Base-by-base conservation (phyloP, 1,284 basidiomycete species). In the Moesziomyces sp. region DNA sequence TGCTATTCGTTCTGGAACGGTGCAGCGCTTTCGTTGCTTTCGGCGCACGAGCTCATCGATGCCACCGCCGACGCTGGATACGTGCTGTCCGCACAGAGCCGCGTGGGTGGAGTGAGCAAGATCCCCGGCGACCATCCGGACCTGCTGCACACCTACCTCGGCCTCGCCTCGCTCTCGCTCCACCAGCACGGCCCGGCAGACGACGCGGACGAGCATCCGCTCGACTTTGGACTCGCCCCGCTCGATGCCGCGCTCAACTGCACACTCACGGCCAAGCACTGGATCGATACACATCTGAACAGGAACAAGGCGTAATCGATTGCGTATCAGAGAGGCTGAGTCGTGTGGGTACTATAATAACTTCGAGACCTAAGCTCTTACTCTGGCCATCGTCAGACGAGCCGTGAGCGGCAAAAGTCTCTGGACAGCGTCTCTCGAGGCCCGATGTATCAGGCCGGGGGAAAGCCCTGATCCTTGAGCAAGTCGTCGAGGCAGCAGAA, bases 1-100 rank as follows among this genome's bases (percentile, higher is more conserved):
- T 83, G 82, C 51, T 83, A 83, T 46, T 82, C 80, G 13, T 83
- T 83, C 38, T 83, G 82, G 82, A 79, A 78, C 52, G 82, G 82
- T 0, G 82, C 80, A 3, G 54, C 72, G 3, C 46, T 78, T 0
- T 30, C 48, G 38, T 69, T 81, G 24, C 52, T 83, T 16, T 54
- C 21, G 0, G 52, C 53, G 9, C 79, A 83, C 52, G 30, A 43
- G 1, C 48, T 74, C 16, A 60, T 83, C 30, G 69, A 82, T 46
- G 45, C 65, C 1, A 6, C 14, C 5, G 30, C 64, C 3, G 81
- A 84, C 50, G 63, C 68, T 0, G 26, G 26, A 6, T 83, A 77
- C 58, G 57, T 84, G 1, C 52, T 84, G 14, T 67, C 65, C 3
- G 76, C 76, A 7, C 79, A 81, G 46, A 72, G 74, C 11, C 59